Conservation (phyloP, 2,329 filamentous ascomycete species). For the Parastagonospora nodorum region DNA sequence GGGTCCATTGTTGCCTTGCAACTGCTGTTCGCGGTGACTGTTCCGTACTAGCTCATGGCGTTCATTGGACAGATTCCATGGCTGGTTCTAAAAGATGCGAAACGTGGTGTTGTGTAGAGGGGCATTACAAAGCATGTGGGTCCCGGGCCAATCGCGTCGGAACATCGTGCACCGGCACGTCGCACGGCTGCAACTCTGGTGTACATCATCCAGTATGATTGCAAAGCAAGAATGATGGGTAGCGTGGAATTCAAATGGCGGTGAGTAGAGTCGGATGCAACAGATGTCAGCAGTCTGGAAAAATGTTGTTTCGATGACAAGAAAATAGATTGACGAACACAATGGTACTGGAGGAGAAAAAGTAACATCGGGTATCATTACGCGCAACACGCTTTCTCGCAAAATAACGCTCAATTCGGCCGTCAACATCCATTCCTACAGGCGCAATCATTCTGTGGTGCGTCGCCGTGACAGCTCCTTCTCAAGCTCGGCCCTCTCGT, state of each 20-base stretch:
- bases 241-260: neutral
- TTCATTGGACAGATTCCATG: too few species aligned
- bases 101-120: too few species aligned
- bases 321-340: too few species aligned
- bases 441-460: neutral
- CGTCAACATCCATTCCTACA: neutral
- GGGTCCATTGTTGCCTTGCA: too few species aligned
- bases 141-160: too few species aligned
- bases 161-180: too few species aligned
- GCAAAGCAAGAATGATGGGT: neutral
- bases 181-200: too few species aligned
- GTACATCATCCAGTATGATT: neutral
- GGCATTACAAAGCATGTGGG: too few species aligned
- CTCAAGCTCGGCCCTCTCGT: conserved; percentile 39
- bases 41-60: too few species aligned
- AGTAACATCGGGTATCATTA: neutral
- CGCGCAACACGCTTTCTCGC: neutral
- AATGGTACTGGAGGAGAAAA: too few species aligned
- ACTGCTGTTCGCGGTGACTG: too few species aligned
- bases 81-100: too few species aligned
- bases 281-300: neutral
- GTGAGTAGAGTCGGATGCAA: neutral
- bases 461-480: conserved; percentile 31
- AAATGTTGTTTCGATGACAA: neutral
- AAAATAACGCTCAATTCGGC: neutral